Evolutionary conservation across 192 early-diverging fungal genomes (phyloP), one percentile per base, ranked within the genome.

Genomic region (Coemansia sp.): DNA sequence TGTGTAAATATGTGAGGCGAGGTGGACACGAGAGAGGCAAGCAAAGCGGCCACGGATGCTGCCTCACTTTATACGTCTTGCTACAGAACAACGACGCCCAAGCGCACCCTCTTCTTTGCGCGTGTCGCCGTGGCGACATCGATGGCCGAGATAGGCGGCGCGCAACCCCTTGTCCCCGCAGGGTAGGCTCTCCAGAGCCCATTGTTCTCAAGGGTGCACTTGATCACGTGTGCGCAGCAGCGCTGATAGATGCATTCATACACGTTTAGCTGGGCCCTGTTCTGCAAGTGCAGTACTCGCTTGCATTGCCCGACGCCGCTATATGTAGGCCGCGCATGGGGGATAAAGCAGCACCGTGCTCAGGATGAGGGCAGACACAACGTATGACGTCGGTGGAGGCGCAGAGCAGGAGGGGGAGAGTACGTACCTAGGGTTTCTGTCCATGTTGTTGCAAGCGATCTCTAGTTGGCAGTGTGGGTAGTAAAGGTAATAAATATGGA

Each of bases 151-250:
- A 52, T 7, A 52, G 49, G 49, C 7, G 16, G 53, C 28, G 26
- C 11, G 53, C 47, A 57, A 32, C 59, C 59, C 59, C 59, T 61
- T 37, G 37, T 61, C 59, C 59, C 37, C 59, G 59, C 59, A 61
- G 59, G 59, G 17, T 32, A 8, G 17, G 30, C 8, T 37, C 57
- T 35, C 59, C 35, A 61, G 10, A 11, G 59, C 59, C 3, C 59
- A 61, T 61, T 61, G 59, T 61, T 37, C 35, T 17, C 37, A 23
- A 35, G 14, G 35, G n/a, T n/a, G 37, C 37, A 33, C 59, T 61
- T 19, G 37, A 61, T 61, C 59, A 61, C 35, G 59, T 61, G 59
- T 40, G 59, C 59, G 37, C 37, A 13, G 59, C 21, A 21, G 59
- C 59, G 37, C 57, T 59, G 57, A 32, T 37, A 35, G 57, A n/a